These are phyloP conservation scores for Verticillium alfalfae DNA, from an alignment of 2,329 filamentous ascomycete genomes.

Conservation along the genomic window DNA sequence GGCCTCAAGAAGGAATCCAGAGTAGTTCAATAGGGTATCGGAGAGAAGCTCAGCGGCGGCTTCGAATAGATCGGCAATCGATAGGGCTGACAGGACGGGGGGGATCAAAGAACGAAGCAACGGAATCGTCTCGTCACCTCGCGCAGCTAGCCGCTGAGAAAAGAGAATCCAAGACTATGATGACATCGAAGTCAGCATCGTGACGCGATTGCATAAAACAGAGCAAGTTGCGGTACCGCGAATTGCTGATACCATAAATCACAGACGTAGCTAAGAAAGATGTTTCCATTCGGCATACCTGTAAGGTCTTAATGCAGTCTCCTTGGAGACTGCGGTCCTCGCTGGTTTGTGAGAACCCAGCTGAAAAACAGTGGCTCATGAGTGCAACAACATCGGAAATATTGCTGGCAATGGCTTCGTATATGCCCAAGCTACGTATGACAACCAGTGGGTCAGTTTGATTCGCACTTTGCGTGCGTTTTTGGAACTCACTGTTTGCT, in stretches of 20 bases:
- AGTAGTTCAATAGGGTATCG: slow-evolving; percentile 61
- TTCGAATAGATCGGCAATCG: slow-evolving; percentile 52
- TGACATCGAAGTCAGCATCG: slow-evolving; percentile 2
- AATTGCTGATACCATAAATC: background rate
- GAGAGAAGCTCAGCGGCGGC: slow-evolving; percentile 58
- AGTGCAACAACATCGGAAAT: slow-evolving; percentile 31
- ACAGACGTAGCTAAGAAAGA: background rate
- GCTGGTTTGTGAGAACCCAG: slow-evolving; percentile 5
- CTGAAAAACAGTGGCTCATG: slow-evolving; percentile 30
- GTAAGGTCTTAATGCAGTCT: slow-evolving; percentile 56
- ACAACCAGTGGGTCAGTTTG: background rate
- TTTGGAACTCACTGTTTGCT: slow-evolving; percentile 43
- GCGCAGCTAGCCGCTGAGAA: slow-evolving; percentile 57
- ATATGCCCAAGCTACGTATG: slow-evolving; percentile 27
- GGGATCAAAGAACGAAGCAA: slow-evolving; percentile 56
- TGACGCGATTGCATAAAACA: no score
- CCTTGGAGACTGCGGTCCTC: slow-evolving; percentile 31
- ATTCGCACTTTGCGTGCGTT: background rate
- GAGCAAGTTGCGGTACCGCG: background rate
- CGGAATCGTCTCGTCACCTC: slow-evolving; percentile 50
- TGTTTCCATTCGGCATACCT: slow-evolving; percentile 32
- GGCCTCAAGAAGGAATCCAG: slow-evolving; percentile 52
- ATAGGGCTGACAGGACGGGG: slow-evolving; percentile 55
- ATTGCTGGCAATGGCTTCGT: slow-evolving; percentile 33
- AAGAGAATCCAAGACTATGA: slow-evolving; percentile 68